Conservation (phyloP, 1,284 basidiomycete genomes). For the Stereum hirsutum region DNA sequence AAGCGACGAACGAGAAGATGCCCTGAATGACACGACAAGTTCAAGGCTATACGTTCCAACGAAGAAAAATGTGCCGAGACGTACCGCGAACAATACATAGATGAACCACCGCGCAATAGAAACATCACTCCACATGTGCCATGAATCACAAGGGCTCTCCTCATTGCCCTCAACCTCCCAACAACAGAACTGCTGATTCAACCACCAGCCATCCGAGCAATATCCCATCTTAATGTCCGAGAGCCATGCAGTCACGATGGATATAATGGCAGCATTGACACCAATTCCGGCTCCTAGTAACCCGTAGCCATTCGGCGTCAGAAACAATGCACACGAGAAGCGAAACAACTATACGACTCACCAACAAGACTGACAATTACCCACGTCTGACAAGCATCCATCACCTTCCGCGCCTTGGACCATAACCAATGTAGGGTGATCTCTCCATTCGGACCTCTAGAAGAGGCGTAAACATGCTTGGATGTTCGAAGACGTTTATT, state of each 20-base stretch:
- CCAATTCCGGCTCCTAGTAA: conserved; percentile 81
- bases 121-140: conserved; percentile 86
- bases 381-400: conserved; percentile 49
- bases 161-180: conserved; percentile 87
- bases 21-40: too few relatives aligned
- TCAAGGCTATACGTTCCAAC: neutral
- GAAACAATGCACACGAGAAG: neutral
- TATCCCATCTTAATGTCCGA: conserved; percentile 97
- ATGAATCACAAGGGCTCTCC: conserved; percentile 80
- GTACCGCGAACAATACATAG: conserved; percentile 85
- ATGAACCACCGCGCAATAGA: conserved; percentile 73
- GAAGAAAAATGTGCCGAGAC: conserved; percentile 21
- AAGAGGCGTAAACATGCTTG: conserved; percentile 35
- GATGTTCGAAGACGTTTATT: conserved; percentile 61
- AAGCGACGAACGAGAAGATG: conserved; percentile 74
- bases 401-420: conserved; percentile 44
- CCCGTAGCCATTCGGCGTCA: neutral
- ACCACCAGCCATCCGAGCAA: conserved; percentile 96
- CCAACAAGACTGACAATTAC: conserved; percentile 82
- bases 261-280: conserved; percentile 88
- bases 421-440: conserved; percentile 52
- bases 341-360: conserved; percentile 28
- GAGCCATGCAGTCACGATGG: conserved; percentile 96
- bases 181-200: conserved; percentile 97
- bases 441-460: conserved; percentile 42